These are phyloP conservation scores for Pseudogymnoascus sp. DNA, from an alignment of 2,329 filamentous ascomycete genomes.

Conservation along the genomic window DNA sequence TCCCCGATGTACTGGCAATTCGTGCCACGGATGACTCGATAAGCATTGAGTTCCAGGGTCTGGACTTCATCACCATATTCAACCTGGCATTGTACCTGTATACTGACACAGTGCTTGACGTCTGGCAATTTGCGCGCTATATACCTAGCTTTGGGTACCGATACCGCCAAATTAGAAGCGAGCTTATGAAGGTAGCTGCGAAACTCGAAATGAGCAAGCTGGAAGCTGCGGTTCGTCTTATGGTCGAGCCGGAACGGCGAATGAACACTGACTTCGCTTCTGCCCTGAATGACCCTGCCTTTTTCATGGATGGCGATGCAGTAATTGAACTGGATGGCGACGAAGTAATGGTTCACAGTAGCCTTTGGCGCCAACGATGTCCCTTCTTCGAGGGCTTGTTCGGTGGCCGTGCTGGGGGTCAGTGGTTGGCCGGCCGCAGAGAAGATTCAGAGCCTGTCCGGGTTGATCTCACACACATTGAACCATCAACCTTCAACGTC, in stretches of 20 bases:
- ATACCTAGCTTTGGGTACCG: constrained; percentile 58
- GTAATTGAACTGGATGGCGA: constrained; percentile 69
- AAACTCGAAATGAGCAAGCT: constrained; percentile 62
- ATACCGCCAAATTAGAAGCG: constrained; percentile 71
- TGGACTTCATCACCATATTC: constrained; percentile 72
- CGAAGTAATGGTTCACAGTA: constrained; percentile 68
- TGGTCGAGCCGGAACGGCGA: constrained; percentile 56
- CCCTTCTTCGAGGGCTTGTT: constrained; percentile 91
- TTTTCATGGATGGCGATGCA: constrained; percentile 74
- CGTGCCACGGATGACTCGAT: constrained; percentile 44
- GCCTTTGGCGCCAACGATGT: constrained; percentile 72
- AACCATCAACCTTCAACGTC: constrained; percentile 63
- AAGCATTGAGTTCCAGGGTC: constrained; percentile 56
- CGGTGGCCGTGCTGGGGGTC: constrained; percentile 74
- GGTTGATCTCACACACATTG: constrained; percentile 78
- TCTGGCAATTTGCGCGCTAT: constrained; percentile 70
- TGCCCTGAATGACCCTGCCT: constrained; percentile 60
- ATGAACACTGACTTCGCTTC: constrained; percentile 62
- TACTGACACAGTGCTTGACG: constrained; percentile 69
- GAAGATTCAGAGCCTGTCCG: constrained; percentile 45
- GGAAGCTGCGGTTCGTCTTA: constrained; percentile 69
- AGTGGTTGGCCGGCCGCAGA: constrained; percentile 72
- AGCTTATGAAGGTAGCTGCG: constrained; percentile 80
- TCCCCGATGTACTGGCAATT: constrained; percentile 55
- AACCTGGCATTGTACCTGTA: constrained; percentile 77